phyloP scores from a whole-genome alignment of 768 basidiomycete genomes.

The Lactarius trivialis region DNA sequence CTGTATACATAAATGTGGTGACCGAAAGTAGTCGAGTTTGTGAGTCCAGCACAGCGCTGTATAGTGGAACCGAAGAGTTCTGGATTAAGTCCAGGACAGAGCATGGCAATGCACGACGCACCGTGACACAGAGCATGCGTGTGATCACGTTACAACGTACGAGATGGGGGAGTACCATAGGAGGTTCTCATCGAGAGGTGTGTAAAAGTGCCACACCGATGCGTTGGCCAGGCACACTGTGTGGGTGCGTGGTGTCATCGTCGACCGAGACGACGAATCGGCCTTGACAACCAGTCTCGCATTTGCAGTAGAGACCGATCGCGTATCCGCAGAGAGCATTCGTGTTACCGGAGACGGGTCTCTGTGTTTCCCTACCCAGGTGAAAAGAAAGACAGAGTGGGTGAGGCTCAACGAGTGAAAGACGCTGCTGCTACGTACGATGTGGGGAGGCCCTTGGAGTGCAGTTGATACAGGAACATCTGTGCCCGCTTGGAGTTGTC shows the following conservation, averaged over 20 bases:
- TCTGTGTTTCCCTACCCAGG: not conserved
- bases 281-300: not conserved
- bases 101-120: not conserved
- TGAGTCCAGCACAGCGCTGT: not conserved
- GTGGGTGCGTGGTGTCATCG: slow-evolving; percentile 1
- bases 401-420: not conserved
- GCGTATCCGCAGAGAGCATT: not conserved
- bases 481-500: slow-evolving; percentile 1
- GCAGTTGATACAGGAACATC: not conserved
- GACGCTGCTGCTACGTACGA: not conserved
- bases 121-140: not conserved
- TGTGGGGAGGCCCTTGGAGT: not conserved
- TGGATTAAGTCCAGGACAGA: not conserved
- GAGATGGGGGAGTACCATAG: not conserved
- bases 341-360: not conserved
- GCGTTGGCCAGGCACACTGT: slow-evolving; percentile 8
- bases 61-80: not conserved
- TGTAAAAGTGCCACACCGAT: not conserved
- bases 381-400: not conserved
- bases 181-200: not conserved
- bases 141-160: not conserved
- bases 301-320: not conserved
- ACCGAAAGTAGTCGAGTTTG: not conserved
- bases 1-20: not conserved
- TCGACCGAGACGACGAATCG: slow-evolving; percentile 4